Conservation (phyloP, 2,329 filamentous ascomycete species). For the Botrytis medusae region DNA sequence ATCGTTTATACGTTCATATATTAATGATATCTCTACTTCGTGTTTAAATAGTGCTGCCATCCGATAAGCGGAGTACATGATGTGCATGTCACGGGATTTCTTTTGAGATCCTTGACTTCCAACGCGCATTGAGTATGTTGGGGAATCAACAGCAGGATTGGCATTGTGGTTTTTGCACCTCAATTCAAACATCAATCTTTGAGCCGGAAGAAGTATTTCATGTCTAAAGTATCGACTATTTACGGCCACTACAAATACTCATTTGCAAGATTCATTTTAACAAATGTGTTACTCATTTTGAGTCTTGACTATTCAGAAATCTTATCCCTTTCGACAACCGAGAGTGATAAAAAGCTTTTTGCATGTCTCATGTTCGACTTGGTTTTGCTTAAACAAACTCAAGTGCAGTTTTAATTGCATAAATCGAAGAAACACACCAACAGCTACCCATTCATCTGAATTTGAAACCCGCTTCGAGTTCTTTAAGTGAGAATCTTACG, state of each 20-base stretch:
- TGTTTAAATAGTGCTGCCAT: neutral
- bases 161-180: neutral
- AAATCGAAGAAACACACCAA: neutral
- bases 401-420: neutral
- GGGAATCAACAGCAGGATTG: neutral
- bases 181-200: neutral
- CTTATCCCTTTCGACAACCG: neutral
- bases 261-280: neutral
- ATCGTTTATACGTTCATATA: neutral
- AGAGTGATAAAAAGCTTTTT: neutral
- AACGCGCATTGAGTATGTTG: neutral
- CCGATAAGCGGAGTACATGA: neutral
- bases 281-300: neutral
- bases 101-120: neutral
- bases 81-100: neutral
- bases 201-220: neutral
- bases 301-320: neutral
- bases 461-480: neutral
- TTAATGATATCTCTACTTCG: neutral
- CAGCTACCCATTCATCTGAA: neutral
- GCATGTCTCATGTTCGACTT: neutral
- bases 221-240: neutral
- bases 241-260: neutral
- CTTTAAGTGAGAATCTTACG: neutral
- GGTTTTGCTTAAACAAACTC: neutral